Evolutionary conservation across 129 eudicot species (phyloP).

Genomic region (Tagetes erecta): DNA sequence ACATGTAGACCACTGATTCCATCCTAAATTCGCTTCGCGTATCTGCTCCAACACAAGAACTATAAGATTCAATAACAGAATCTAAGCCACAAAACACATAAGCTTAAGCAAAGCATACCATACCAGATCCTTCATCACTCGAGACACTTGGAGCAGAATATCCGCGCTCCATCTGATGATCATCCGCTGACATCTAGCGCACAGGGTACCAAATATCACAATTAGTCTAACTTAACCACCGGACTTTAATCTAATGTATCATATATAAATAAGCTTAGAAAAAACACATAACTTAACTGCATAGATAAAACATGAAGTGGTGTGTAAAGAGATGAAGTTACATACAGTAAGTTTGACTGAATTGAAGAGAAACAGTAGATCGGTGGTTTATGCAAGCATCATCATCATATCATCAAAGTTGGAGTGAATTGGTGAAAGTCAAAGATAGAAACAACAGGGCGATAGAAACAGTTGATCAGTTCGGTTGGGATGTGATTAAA

Average conservation of each 20-base stretch:
- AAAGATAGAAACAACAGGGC: too few species aligned
- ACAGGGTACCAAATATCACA: slow-evolving; percentile 8
- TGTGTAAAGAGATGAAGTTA: slow-evolving; percentile 5
- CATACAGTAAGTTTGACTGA: not conserved
- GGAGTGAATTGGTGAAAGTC: not conserved
- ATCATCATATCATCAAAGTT: not conserved
- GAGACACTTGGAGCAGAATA: slow-evolving; percentile 45
- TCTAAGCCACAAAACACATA: not conserved
- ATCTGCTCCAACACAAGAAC: slow-evolving; percentile 39
- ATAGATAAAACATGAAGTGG: not conserved
- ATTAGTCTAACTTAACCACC: not conserved
- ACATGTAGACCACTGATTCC: slow-evolving; percentile 63
- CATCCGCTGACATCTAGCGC: slow-evolving; percentile 51
- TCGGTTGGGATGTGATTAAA: not conserved
- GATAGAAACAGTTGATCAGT: not conserved
- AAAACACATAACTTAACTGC: not conserved
- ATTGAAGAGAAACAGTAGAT: slow-evolving; percentile 13
- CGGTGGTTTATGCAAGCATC: not conserved
- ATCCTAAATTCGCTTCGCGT: slow-evolving; percentile 46
- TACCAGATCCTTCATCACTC: slow-evolving; percentile 57
- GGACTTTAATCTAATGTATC: slow-evolving; percentile 3
- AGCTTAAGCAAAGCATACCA: too few species aligned
- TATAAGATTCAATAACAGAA: slow-evolving; percentile 20
- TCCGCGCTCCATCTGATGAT: slow-evolving; percentile 59
- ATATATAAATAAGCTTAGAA: slow-evolving; percentile 4